Conservation (phyloP, 140 eudicot species). For the Artemisia princeps region DNA sequence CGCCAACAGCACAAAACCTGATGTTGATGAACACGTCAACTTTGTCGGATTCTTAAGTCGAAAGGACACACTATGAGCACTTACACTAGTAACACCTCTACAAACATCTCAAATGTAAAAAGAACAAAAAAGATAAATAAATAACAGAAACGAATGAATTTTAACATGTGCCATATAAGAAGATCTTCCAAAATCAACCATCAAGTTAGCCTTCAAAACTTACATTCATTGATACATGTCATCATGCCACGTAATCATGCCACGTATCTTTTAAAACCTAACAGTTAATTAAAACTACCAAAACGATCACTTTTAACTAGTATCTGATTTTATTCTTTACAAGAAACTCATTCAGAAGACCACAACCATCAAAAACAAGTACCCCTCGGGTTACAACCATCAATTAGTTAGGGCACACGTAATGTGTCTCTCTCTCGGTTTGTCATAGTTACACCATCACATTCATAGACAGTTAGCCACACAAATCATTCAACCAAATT, state of each 20-base stretch:
- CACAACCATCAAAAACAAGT: background rate
- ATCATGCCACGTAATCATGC: no score
- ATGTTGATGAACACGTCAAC: slow-evolving; percentile 6
- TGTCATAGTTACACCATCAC: slow-evolving; percentile 10
- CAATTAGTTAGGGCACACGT: no score
- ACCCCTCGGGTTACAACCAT: no score
- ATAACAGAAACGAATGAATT: background rate
- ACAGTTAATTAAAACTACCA: background rate
- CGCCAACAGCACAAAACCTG: slow-evolving; percentile 13
- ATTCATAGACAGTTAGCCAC: slow-evolving; percentile 9
- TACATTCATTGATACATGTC: no score
- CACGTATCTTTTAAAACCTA: no score
- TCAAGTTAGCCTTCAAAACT: background rate
- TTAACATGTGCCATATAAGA: background rate
- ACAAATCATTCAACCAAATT: background rate
- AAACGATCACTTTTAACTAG: background rate
- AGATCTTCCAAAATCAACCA: slow-evolving; percentile 1
- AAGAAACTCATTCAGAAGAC: slow-evolving; percentile 12
- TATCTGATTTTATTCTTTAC: slow-evolving; percentile 6
- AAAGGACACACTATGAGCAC: background rate
- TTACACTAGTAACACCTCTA: slow-evolving; percentile 11
- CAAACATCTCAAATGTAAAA: slow-evolving; percentile 17
- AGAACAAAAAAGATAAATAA: background rate
- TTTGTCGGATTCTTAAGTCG: slow-evolving; percentile 12
- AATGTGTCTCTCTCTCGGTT: no score